These are phyloP conservation scores for Pisolithus thermaeus DNA, from an alignment of 1,284 basidiomycete species.

Conservation along the genomic window DNA sequence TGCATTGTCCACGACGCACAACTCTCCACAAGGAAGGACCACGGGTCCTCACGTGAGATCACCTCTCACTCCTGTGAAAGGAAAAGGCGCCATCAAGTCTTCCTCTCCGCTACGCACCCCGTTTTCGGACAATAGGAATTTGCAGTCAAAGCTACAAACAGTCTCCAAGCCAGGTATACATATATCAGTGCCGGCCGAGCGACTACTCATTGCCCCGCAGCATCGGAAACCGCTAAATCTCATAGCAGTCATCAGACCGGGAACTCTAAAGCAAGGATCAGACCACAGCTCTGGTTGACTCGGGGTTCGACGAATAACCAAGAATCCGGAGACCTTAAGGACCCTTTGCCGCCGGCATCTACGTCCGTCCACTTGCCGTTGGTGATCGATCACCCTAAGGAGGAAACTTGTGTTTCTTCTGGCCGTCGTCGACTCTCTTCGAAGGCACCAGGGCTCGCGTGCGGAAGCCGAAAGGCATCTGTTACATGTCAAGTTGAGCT, in stretches of 20 bases:
- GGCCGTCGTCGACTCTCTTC: conserved; percentile 17
- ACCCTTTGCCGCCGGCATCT: conserved; percentile 20
- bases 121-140: conserved; percentile 32
- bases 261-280: too few relatives aligned
- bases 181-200: neutral
- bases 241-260: too few relatives aligned
- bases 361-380: conserved; percentile 24
- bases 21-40: too few relatives aligned
- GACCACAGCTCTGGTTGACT: neutral
- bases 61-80: conserved; percentile 18
- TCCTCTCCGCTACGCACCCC: conserved; percentile 40
- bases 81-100: conserved; percentile 20
- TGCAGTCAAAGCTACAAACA: conserved; percentile 18
- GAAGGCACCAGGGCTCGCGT: conserved; percentile 9
- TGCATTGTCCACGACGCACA: too few relatives aligned
- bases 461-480: conserved; percentile 5
- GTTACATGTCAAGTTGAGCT: neutral
- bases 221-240: too few relatives aligned
- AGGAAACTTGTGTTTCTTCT: conserved; percentile 1
- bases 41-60: neutral
- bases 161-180: neutral
- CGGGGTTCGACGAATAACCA: neutral
- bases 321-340: conserved; percentile 8
- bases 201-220: too few relatives aligned
- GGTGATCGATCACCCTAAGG: conserved; percentile 5